Evolutionary conservation across 352 stramenopile species (phyloP).

Genomic region (Globisporangium sylvaticum): DNA sequence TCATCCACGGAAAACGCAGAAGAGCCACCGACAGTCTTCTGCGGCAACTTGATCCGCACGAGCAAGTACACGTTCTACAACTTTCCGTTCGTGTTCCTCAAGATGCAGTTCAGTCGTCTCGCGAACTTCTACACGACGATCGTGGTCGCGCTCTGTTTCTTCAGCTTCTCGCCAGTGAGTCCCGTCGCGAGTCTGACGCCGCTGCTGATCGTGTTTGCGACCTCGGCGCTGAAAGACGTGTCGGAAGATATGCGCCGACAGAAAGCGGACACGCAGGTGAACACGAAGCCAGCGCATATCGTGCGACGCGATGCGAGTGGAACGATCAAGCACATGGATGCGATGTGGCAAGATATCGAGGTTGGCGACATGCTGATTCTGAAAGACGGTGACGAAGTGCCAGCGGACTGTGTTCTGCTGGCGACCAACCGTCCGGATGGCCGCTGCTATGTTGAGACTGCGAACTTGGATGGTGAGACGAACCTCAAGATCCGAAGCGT

Average conservation of each 20-base stretch:
- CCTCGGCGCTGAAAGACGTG: slow-evolving; percentile 85
- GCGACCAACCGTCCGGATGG: slow-evolving; percentile 72
- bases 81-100: slow-evolving; percentile 87
- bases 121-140: slow-evolving; percentile 89
- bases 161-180: slow-evolving; percentile 82
- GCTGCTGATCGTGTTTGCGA: slow-evolving; percentile 86
- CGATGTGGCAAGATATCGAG: slow-evolving; percentile 79
- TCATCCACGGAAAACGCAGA: slow-evolving; percentile 10
- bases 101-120: slow-evolving; percentile 89
- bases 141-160: slow-evolving; percentile 87
- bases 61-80: slow-evolving; percentile 92
- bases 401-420: slow-evolving; percentile 77
- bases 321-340: slow-evolving; percentile 63
- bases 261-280: slow-evolving; percentile 75
- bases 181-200: slow-evolving; percentile 81
- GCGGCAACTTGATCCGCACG: slow-evolving; percentile 75
- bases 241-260: slow-evolving; percentile 76
- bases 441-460: slow-evolving; percentile 82
- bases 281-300: slow-evolving; percentile 74
- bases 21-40: slow-evolving; percentile 40
- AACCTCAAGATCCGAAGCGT: slow-evolving; percentile 87
- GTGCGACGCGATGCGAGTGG: slow-evolving; percentile 53
- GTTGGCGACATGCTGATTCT: slow-evolving; percentile 82
- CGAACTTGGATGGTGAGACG: slow-evolving; percentile 86
- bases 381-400: slow-evolving; percentile 79